Base-by-base conservation (phyloP, 345 rosid species). In the Boechera divaricarpa region DNA sequence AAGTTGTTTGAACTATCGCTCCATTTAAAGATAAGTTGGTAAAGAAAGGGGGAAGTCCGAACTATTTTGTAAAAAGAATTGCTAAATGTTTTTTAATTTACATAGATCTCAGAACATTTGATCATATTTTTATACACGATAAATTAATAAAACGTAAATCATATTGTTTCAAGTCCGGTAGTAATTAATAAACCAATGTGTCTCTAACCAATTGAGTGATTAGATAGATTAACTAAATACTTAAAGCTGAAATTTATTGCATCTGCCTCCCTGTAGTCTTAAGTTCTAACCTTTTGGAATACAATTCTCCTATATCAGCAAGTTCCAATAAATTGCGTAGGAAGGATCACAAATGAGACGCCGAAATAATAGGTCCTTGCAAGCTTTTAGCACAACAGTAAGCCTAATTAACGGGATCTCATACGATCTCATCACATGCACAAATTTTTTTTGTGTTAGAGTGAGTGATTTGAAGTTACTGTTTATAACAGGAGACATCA, bases 311-410 rank as follows among this genome's bases (percentile, higher is more conserved):
- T 28, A 38, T 8, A 11, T 18, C 28, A 67, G 54, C 69, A 60
- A 76, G 74, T 52, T 69, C 74, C 68, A 59, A 39, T 21, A 48
- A 59, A 24, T 13, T 26, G 26, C 7, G 21, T 56, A 74, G 58
- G 66, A 47, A 12, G 18, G 16, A 75, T 58, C 60, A 45, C 47
- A 35, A 36, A 38, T 52, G 71, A 32, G 72, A 54, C 65, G 65
- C 72, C 65, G 47, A 51, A 59, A 68, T 51, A 76, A 76, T 76
- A 59, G 79, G 69, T 31, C 74, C 32, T 32, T 53, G 63, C 64
- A 76, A 49, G 69, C 55, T 51, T 68, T 60, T 60, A 68, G 39
- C 62, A 51, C 63, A 76, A 41, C 48, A 76, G 69, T 31, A 68
- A 61, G 41, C 74, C 74, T 60, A 60, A 68, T 60, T 32, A 44